Evolutionary conservation across 192 early-diverging fungal genomes (phyloP), one percentile per base, ranked within the genome.

Genomic region (Dimargaris cristalligena): DNA sequence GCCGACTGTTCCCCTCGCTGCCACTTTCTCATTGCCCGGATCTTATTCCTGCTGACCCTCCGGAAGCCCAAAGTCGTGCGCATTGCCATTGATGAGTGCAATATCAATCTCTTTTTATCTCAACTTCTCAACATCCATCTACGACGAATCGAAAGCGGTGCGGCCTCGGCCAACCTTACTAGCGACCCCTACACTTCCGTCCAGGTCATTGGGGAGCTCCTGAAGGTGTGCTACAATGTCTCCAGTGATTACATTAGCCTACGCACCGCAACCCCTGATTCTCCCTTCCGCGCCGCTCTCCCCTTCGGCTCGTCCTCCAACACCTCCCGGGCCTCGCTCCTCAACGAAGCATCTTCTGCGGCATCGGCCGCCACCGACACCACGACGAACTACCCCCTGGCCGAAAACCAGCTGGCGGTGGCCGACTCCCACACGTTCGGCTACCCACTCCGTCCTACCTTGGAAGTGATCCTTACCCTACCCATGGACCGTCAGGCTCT

Each of bases 11-110:
- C 31, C 20, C 2, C 31, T 2, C 54, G 54, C 9, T 33, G 29
- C 34, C 54, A 56, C 34, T 56, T 56, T 33, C 29, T 56, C 16
- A 13, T 56, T 14, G 54, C 54, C 54, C 10, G 54, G 30, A 16
- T 56, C 1, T 33, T 56, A 1, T 56, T 56, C 54, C 54, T 56
- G 54, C 31, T 56, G 4, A 56, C 54, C 16, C 20, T 56, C 20
- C 31, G 34, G 20, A 28, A 33, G 16, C 26, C 54, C 3, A 31
- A 34, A 14, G 16, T 56, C 14, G 23, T 56, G 18, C 8, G 23
- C 9, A 29, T 0, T 11, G 54, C 54, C 9, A 23, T 56, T 13
- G 54, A 56, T 13, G 16, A 31, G 1, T 34, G 16, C 30, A 8
- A 34, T 34, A 34, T 56, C 23, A 56, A 56, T 26, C 16, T 2